phyloP scores from a whole-genome alignment of 2,329 filamentous ascomycete genomes.

The Passalora sequoiae region DNA sequence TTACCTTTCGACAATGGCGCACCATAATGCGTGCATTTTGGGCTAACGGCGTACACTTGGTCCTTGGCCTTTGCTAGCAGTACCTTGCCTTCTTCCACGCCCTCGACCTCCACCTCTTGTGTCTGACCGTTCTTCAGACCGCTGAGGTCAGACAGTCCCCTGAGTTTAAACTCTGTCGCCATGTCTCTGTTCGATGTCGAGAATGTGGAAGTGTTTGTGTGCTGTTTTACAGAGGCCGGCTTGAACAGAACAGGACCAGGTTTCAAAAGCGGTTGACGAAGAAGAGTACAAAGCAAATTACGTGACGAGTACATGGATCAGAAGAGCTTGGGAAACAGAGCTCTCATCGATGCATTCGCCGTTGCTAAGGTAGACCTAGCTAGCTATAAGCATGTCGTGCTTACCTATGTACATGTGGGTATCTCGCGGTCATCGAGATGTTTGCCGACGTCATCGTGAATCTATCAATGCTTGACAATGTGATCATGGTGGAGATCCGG shows the following conservation, averaged over 20 bases:
- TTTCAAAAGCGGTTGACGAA: neutral
- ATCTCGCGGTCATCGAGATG: too few relatives aligned
- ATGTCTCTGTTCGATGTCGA: conserved; percentile 32
- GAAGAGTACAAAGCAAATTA: conserved; percentile 2
- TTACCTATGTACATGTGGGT: too few relatives aligned
- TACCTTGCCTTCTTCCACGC: conserved; percentile 78
- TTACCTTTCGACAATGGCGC: conserved; percentile 76
- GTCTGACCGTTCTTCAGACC: conserved; percentile 71
- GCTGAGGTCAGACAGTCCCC: conserved; percentile 67
- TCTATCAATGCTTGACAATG: too few relatives aligned
- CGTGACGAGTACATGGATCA: neutral
- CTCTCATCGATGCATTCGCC: neutral
- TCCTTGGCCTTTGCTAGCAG: conserved; percentile 74
- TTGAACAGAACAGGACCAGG: neutral
- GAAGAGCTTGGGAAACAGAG: neutral
- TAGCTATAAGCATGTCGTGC: neutral
- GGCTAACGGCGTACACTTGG: conserved; percentile 70
- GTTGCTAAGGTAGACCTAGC: neutral
- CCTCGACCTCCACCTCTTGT: conserved; percentile 84
- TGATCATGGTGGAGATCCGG: too few relatives aligned
- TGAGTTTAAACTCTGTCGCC: conserved; percentile 57
- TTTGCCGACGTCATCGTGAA: too few relatives aligned
- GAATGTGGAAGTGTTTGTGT: conserved; percentile 14
- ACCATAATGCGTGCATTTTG: conserved; percentile 87
- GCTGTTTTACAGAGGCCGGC: neutral